These are phyloP conservation scores for Viridothelium virens DNA, from an alignment of 495 filamentous ascomycete genomes.

Conservation along the genomic window DNA sequence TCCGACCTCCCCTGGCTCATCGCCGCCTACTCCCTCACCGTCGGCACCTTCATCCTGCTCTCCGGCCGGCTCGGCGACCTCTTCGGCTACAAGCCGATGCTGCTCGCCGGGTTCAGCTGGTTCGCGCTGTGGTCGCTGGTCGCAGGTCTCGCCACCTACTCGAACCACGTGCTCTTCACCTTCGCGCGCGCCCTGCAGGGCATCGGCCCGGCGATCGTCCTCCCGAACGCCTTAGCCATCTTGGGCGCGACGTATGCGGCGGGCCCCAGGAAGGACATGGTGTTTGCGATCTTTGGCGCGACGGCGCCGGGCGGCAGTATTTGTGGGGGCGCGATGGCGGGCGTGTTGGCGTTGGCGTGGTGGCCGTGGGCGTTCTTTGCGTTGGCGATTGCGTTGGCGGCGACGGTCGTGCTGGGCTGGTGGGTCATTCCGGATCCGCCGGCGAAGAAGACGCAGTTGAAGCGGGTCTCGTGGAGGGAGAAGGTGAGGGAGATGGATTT, in stretches of 20 bases:
- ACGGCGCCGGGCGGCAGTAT: constrained; percentile 50
- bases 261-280: constrained; percentile 52
- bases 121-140: constrained; percentile 32
- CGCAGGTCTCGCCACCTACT: constrained; percentile 45
- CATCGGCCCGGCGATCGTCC: constrained; percentile 33
- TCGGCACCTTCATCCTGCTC: constrained; percentile 28
- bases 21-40: constrained; percentile 25
- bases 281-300: constrained; percentile 56
- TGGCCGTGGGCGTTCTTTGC: constrained; percentile 65
- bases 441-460: constrained; percentile 14
- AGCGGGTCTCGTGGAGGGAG: constrained; percentile 20
- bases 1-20: constrained; percentile 22
- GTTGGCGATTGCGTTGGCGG: constrained; percentile 41
- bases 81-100: constrained; percentile 19
- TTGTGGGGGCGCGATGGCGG: constrained; percentile 44
- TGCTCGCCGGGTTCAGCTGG: constrained; percentile 24
- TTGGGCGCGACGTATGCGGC: constrained; percentile 47
- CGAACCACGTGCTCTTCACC: constrained; percentile 33
- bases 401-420: constrained; percentile 38
- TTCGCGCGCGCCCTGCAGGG: constrained; percentile 33
- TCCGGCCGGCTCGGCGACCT: constrained; percentile 27
- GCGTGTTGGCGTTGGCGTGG: constrained; percentile 47
- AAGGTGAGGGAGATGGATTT: constrained; percentile 42
- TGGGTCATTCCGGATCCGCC: constrained; percentile 43
- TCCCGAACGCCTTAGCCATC: constrained; percentile 35